A percentile compares a stretch with the other conserved stretches of the same genome.
These are phyloP conservation scores for Mrakia frigida DNA, from an alignment of 768 basidiomycete genomes.

Conservation along the genomic window DNA sequence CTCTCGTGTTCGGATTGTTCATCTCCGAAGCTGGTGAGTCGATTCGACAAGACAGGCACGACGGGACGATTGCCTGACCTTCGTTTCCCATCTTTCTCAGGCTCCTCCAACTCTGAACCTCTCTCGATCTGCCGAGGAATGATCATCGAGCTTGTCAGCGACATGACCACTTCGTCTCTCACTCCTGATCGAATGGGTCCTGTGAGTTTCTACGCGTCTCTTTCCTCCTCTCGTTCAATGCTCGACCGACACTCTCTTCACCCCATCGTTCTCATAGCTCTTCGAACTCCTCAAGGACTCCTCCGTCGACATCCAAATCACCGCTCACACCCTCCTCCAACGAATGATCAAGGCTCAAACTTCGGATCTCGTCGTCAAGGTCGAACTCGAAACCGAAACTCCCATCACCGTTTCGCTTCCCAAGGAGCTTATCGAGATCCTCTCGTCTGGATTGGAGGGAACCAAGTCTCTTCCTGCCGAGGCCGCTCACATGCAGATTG, in stretches of 20 bases:
- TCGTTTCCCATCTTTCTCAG: constrained; percentile 19
- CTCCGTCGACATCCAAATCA: constrained; percentile 63
- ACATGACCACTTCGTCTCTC: constrained; percentile 56
- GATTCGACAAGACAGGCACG: not conserved
- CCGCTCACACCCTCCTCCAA: constrained; percentile 67
- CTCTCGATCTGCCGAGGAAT: constrained; percentile 58
- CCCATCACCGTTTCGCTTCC: not conserved
- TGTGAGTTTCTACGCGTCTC: constrained; percentile 45
- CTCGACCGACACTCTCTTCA: not conserved
- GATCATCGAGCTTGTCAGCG: constrained; percentile 62
- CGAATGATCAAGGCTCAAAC: constrained; percentile 68
- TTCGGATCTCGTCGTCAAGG: constrained; percentile 78
- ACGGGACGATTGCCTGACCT: not conserved
- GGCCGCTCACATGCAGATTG: constrained; percentile 34
- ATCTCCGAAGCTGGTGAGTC: constrained; percentile 54
- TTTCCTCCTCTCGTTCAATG: not conserved
- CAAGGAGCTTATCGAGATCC: not conserved
- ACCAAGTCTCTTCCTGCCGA: not conserved
- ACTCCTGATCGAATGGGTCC: constrained; percentile 62
- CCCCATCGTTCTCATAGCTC: constrained; percentile 52
- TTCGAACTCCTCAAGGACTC: constrained; percentile 68
- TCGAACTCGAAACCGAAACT: constrained; percentile 58
- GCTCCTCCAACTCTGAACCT: constrained; percentile 52
- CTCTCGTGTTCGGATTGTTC: constrained; percentile 59
- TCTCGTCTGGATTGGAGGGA: constrained; percentile 21